phyloP scores from a whole-genome alignment of 1,284 basidiomycete genomes.

The Microbotryomycetes sp. region DNA sequence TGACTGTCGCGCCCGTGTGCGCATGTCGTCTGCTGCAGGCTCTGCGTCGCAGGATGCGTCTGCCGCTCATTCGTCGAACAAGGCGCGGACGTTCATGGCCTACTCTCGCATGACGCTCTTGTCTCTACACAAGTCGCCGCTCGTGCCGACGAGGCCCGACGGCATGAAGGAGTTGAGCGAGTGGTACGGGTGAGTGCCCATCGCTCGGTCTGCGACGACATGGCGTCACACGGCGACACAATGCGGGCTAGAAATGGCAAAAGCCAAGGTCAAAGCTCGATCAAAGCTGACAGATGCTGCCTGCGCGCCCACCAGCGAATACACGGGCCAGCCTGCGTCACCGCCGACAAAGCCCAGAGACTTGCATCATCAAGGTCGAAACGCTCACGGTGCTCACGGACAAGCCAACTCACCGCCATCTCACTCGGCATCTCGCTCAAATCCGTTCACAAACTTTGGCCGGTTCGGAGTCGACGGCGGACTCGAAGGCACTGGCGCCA shows the following conservation, averaged over 20 bases:
- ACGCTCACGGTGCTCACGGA: constrained; percentile 2
- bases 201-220: too few relatives aligned
- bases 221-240: too few relatives aligned
- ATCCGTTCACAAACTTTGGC: constrained; percentile 30
- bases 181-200: constrained; percentile 26
- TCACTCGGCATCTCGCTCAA: constrained; percentile 7
- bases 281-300: too few relatives aligned
- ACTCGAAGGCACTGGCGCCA: constrained; percentile 6
- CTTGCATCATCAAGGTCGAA: not conserved
- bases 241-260: too few relatives aligned
- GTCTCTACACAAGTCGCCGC: constrained; percentile 17
- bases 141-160: constrained; percentile 20
- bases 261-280: too few relatives aligned
- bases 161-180: constrained; percentile 27
- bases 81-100: not conserved
- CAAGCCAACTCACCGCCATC: not conserved
- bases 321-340: constrained; percentile 16
- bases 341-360: constrained; percentile 3
- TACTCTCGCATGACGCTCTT: constrained; percentile 18
- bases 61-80: too few relatives aligned
- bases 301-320: constrained; percentile 15
- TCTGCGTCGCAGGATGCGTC: too few relatives aligned
- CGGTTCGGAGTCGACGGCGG: constrained; percentile 30
- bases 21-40: too few relatives aligned
- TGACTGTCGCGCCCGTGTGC: too few relatives aligned